Evolutionary conservation across 208 protist species (phyloP), one percentile per base, ranked within the genome.

Genomic region (Acanthamoeba royreba): DNA sequence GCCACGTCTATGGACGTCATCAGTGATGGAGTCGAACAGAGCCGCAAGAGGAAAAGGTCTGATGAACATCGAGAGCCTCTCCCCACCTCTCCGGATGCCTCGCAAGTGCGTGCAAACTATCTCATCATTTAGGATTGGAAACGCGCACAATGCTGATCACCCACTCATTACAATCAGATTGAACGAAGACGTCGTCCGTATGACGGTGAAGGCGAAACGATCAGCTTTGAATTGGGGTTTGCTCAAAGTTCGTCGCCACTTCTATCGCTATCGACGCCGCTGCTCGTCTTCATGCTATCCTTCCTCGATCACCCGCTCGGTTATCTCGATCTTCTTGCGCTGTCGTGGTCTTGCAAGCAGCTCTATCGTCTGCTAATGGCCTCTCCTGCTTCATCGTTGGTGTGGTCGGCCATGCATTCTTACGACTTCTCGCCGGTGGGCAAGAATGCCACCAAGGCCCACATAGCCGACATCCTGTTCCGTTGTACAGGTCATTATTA

Each of bases 351-450:
- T 15, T 79, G 69, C 69, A 9, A n/a, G 38, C 69, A 46, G 38
- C 69, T 79, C 13, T 22, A 79, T n/a, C 38, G 25, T 22, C 69
- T 79, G 17, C 38, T 79, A 4, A 33, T 79, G 38, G 31, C 69
- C 40, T 79, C 69, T 33, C 69, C 69, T 19, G 69, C 69, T 19
- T 9, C 69, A 19, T 19, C 69, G 35, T 42, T 79, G 4, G 69
- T 79, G 4, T 79, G 69, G 69, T 79, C 69, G 7, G 69, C 69
- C 69, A 8, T 79, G 38, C 69, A 79, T 42, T 79, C 69, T 15
- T 79, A 31, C 69, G 69, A 79, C 69, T 79, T 79, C 69, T 79
- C 69, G 69, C 69, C 69, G 13, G 69, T 81, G 40, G 69, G 69
- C 69, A 81, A 81, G 69, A 33, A 5, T 42, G 69, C 69, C 38